Conservation (phyloP, 2,329 filamentous ascomycete genomes). For the Ophiostoma sp. region DNA sequence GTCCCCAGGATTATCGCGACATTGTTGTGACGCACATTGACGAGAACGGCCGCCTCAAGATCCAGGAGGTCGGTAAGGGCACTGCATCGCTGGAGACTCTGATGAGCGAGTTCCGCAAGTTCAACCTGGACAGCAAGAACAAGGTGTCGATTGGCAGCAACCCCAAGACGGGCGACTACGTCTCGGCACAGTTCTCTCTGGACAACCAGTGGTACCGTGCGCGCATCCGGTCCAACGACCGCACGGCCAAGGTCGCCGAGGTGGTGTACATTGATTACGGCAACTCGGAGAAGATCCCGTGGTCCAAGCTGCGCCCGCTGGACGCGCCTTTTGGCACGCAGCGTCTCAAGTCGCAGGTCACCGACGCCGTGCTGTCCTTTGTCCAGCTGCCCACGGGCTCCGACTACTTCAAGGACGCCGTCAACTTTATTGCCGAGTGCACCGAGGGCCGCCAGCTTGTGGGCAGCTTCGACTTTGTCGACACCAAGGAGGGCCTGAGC, state of each 20-base stretch:
- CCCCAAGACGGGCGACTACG: conserved; percentile 86
- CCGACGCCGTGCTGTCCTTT: conserved; percentile 81
- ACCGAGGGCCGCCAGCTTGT: conserved; percentile 75
- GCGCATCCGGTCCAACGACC: conserved; percentile 85
- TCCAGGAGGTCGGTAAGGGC: conserved; percentile 84
- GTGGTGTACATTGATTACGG: conserved; percentile 95
- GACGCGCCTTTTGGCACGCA: conserved; percentile 70
- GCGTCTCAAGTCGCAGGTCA: conserved; percentile 80
- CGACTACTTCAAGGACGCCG: conserved; percentile 79
- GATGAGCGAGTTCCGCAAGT: conserved; percentile 86
- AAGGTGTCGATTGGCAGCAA: conserved; percentile 64
- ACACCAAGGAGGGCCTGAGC: conserved; percentile 69
- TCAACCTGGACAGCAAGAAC: conserved; percentile 82
- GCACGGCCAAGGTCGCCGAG: conserved; percentile 80
- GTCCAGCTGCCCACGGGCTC: conserved; percentile 72
- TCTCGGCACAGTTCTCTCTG: conserved; percentile 83
- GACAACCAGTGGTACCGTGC: conserved; percentile 95
- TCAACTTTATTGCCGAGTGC: conserved; percentile 67
- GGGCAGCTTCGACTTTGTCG: conserved; percentile 82
- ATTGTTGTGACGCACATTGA: conserved; percentile 90
- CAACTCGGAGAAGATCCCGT: conserved; percentile 84
- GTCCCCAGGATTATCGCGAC: conserved; percentile 79
- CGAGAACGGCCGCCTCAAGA: conserved; percentile 72
- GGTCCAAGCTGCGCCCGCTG: conserved; percentile 77
- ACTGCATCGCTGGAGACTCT: conserved; percentile 79